Evolutionary conservation across 176 grass and related monocot species (phyloP).

Genomic region (Cenchrus purpureus): DNA sequence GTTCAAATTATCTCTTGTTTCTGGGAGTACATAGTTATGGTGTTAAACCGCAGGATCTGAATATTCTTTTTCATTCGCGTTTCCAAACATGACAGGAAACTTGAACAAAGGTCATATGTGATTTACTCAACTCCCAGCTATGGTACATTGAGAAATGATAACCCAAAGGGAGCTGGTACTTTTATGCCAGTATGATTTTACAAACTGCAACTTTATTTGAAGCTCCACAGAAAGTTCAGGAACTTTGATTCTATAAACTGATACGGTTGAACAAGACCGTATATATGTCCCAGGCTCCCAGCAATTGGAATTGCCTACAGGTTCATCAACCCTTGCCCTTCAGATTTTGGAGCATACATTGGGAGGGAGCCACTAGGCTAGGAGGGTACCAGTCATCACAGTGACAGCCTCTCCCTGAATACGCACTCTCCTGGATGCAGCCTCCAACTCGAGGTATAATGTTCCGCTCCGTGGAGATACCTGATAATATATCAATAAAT

Average conservation of each 20-base stretch:
- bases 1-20: too few species aligned
- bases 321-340: not conserved
- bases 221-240: not conserved
- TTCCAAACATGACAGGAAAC: not conserved
- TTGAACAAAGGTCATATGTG: not conserved
- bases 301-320: not conserved
- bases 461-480: conserved; percentile 67
- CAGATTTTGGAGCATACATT: not conserved
- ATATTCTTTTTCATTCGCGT: too few species aligned
- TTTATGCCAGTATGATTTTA: not conserved
- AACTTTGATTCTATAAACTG: not conserved
- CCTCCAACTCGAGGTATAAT: conserved; percentile 61
- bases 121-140: not conserved
- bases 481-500: conserved; percentile 19
- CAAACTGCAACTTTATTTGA: not conserved
- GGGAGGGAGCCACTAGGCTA: conserved; percentile 33
- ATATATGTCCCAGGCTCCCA: not conserved
- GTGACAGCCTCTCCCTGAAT: conserved; percentile 65
- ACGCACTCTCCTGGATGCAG: not conserved
- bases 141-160: not conserved
- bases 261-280: not conserved
- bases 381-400: conserved; percentile 60
- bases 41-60: too few species aligned
- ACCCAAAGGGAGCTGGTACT: not conserved
- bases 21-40: too few species aligned